phyloP scores from a whole-genome alignment of 306 rosid genomes.

The Sophora flavescens region DNA sequence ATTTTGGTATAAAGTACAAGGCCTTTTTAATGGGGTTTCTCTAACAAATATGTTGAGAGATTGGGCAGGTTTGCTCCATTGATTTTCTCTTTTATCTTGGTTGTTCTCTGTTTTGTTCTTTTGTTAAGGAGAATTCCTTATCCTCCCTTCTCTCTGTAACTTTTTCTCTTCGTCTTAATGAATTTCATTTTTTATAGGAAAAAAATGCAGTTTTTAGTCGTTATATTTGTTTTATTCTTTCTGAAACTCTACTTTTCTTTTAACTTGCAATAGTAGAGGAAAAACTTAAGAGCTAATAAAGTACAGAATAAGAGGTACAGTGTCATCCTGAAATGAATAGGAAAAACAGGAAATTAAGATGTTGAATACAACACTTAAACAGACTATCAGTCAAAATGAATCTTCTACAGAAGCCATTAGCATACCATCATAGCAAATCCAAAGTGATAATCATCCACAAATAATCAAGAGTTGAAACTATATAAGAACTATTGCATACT shows the following conservation, averaged over 20 bases:
- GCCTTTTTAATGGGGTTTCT: neutral
- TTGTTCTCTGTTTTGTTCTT: neutral
- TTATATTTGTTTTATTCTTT: conserved; percentile 5
- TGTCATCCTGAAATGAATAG: neutral
- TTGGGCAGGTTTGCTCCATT: neutral
- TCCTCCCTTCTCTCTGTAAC: neutral
- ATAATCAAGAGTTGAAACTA: neutral
- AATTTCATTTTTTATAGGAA: neutral
- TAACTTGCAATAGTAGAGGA: neutral
- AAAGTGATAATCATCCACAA: neutral
- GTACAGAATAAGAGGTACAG: neutral
- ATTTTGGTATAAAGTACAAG: neutral
- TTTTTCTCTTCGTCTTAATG: neutral
- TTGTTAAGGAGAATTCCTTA: neutral
- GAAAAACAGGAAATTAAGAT: neutral
- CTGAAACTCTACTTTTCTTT: neutral
- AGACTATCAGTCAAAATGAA: neutral
- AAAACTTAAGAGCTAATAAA: neutral
- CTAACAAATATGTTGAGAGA: neutral
- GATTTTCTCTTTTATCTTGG: neutral
- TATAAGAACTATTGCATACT: neutral
- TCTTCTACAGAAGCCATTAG: neutral
- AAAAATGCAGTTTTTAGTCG: neutral
- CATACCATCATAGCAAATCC: neutral
- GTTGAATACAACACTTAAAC: neutral